Evolutionary conservation across 441 rosid genomes (phyloP).

Genomic region (Eruca vesicaria): DNA sequence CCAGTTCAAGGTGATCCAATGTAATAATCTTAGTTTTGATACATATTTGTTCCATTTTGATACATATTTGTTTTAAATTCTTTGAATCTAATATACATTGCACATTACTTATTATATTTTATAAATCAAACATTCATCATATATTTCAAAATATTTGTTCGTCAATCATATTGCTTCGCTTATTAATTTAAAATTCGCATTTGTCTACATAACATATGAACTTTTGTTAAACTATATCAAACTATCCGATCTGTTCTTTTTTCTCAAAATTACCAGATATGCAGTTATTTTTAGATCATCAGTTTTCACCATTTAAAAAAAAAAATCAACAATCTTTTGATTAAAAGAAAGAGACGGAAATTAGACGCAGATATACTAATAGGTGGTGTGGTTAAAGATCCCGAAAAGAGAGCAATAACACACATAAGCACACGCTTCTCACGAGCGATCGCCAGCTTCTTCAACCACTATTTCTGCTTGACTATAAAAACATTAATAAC

Average conservation of each 20-base stretch:
- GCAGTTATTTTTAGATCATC: background rate
- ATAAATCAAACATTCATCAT: no score
- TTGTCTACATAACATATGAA: background rate
- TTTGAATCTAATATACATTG: no score
- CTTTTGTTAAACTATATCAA: background rate
- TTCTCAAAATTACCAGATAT: background rate
- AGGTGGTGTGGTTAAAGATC: conserved; percentile 23
- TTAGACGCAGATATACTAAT: background rate
- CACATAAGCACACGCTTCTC: conserved; percentile 8
- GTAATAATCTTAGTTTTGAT: no score
- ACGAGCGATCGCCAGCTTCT: background rate
- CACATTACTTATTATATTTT: no score
- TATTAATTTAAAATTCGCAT: background rate
- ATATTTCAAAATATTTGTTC: background rate
- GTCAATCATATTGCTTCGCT: background rate
- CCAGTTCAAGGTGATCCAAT: no score
- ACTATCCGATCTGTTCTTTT: background rate
- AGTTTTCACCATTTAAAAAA: background rate
- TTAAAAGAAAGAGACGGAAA: background rate
- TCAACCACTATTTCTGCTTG: background rate
- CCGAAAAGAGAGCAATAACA: conserved; percentile 17
- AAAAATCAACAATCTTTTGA: background rate
- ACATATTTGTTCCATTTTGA: no score
- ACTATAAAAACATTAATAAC: conserved; percentile 2
- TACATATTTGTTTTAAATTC: no score